These are phyloP conservation scores for Durotheca rogersii DNA, from an alignment of 495 filamentous ascomycete genomes.

Conservation along the genomic window DNA sequence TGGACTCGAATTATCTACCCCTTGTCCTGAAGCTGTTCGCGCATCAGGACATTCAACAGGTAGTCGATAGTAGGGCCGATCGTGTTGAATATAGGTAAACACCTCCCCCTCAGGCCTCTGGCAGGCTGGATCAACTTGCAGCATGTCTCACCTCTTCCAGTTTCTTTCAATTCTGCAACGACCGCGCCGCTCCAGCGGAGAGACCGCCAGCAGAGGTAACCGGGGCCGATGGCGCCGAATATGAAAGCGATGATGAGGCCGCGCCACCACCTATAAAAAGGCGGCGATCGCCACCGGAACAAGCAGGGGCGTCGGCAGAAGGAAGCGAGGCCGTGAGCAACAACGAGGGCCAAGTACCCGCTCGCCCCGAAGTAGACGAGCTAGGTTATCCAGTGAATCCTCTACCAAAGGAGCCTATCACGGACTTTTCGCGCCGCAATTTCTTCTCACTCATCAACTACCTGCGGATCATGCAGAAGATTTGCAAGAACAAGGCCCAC, in stretches of 20 bases:
- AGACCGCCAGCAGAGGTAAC: conserved; percentile 21
- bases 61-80: conserved; percentile 83
- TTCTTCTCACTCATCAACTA: conserved; percentile 94
- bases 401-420: conserved; percentile 76
- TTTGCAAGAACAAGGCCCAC: conserved; percentile 91
- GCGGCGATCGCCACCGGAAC: conserved; percentile 50
- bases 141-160: conserved; percentile 44
- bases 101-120: neutral
- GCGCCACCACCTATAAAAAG: conserved; percentile 76
- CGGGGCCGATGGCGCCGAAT: conserved; percentile 31
- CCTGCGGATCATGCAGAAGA: conserved; percentile 93
- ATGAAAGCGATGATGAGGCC: conserved; percentile 66
- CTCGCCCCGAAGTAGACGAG: conserved; percentile 82
- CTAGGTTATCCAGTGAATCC: conserved; percentile 70
- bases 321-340: conserved; percentile 30
- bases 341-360: conserved; percentile 32
- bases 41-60: conserved; percentile 84
- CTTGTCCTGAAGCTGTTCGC: conserved; percentile 89
- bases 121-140: neutral
- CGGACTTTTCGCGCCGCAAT: conserved; percentile 86
- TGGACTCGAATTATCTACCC: conserved; percentile 93
- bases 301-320: conserved; percentile 13
- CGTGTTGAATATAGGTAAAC: conserved; percentile 76
- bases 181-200: conserved; percentile 38
- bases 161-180: conserved; percentile 86